Evolutionary conservation across 2,329 filamentous ascomycete species (phyloP), one percentile per base, ranked within the genome.

Genomic region (Claviceps arundinis): DNA sequence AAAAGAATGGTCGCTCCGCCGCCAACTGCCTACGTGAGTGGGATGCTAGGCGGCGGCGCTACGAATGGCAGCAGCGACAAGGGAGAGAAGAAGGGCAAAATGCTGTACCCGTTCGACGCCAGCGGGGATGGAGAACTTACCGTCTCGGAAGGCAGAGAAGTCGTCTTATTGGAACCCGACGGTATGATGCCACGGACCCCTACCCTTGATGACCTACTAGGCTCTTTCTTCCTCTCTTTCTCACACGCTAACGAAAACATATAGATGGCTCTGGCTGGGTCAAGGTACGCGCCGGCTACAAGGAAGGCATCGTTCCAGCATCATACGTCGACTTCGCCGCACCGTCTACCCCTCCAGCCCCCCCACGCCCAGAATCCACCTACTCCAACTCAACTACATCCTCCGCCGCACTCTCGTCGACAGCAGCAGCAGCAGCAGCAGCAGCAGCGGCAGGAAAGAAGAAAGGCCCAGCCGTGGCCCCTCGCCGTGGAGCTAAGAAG

Each of bases 221-320:
- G 14, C 16, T 47, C 2, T 41, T 11, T 40, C n/a, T 50, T 38
- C n/a, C 16, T 11, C n/a, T 44, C 13, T 24, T 42, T 8, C 40
- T 47, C 40, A 44, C 24, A 30, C 26, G 40, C 34, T 41, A 26
- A 47, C 44, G 26, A 30, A 24, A 9, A 8, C 16, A 49, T 43
- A 9, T 59, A 95, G 91, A 95, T 68, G 91, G 91, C 54, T 83
- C 85, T 42, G 93, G 93, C 43, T 98, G 93, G 93, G 79, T 89
- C 60, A 91, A 86, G 66, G 82, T 98, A 54, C 84, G 86, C 50
- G 76, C 78, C 37, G 85, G 85, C 17, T 78, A 77, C 58, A 82
- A 82, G 58, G 84, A 91, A 69, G 93, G 93, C 40, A 76, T 97
- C 26, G 90, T 98, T 0, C 93, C 93, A 1, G 79, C 89, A 5